Base-by-base conservation (phyloP, 1,139 yeast genomes). In the Yamadazyma trypodendri region DNA sequence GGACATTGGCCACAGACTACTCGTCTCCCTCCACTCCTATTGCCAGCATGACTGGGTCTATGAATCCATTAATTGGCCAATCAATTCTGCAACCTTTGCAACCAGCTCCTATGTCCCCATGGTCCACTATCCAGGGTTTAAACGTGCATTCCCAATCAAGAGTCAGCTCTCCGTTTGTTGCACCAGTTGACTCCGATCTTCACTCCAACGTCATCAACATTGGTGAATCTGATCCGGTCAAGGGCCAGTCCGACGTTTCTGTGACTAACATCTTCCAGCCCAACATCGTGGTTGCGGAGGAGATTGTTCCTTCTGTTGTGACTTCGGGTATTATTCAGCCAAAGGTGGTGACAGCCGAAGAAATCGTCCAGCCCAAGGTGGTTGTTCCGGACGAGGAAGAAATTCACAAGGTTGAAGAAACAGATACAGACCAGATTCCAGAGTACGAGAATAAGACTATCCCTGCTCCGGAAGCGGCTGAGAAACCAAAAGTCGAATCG, bases 81-180 rank as follows among this genome's bases (percentile, higher is more conserved):
- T 9, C 27, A 4, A 31, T 31, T 14, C 12, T 4, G 5, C 35
- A 33, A 18, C 35, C 30, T 14, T 35, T 38, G n/a, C 74, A 65
- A 43, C 65, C 68, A 2, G 52, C 65, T n/a, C 73, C 75, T 4
- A 52, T 65, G 37, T 68, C 74, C 1, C 75, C 76, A 4, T 69
- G 75, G 75, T 17, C 28, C 7, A 27, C 33, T 13, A 21, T 22
- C 22, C 27, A 22, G 13, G 32, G 32, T 2, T 48, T 68, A 4
- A 59, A 63, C 7, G 52, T 56, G 11, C 71, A 61, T 37, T 52
- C 65, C 4, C 60, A 49, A 42, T 68, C 75, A 12, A 52, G 76
- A 24, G 72, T 65, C 12, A 58, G 54, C 40, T 69, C 75, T 3
- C 77, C 77, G 2, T 71, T 70, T 48, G 63, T 63, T 14, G 34